Evolutionary conservation across 2,329 filamentous ascomycete species (phyloP), one percentile per base, ranked within the genome.

Genomic region (Mollisia scopiformis): DNA sequence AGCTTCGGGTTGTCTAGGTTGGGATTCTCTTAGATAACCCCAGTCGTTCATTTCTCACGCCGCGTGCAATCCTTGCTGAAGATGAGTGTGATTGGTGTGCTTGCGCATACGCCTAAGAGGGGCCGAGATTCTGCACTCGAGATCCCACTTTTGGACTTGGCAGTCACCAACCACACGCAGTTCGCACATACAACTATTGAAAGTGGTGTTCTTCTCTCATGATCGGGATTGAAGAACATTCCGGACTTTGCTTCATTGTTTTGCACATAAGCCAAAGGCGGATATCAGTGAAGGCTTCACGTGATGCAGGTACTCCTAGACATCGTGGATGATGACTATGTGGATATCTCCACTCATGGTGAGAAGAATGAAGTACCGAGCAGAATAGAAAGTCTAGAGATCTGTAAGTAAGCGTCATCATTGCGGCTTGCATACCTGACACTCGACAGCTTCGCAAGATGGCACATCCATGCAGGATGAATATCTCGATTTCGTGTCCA

Each of bases 401-500:
- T 49, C 16, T 19, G 28, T 49, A 25, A 49, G 28, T 27, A 8
- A 2, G 13, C 13, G 10, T 3, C 52, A 6, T 25, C 33, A 7
- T 19, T 16, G 11, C 25, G 6, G 31, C 39, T 21, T 21, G 1
- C n/a, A 21, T 43, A 4, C 21, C n/a, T 43, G 6, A 43, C 39
- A 43, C 21, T 43, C n/a, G 21, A 49, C 55, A 47, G 55, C 6
- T 10, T 27, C 19, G 13, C 5, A 5, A 16, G 14, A n/a, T 35
- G 16, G 51, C 27, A 27, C 35, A 30, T 52, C 19, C 21, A 30
- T 31, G 49, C 30, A 51, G 21, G 28, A 23, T 51, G 30, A 59
- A 14, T 62, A 63, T 52, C 74, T 77, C 55, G 61, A 73, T 21
- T 75, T 73, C 55, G 64, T 80, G 27, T 77, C 75, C 0, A 70